These are phyloP conservation scores for Rhizopogon salebrosus DNA, from an alignment of 768 basidiomycete genomes.

Conservation along the genomic window DNA sequence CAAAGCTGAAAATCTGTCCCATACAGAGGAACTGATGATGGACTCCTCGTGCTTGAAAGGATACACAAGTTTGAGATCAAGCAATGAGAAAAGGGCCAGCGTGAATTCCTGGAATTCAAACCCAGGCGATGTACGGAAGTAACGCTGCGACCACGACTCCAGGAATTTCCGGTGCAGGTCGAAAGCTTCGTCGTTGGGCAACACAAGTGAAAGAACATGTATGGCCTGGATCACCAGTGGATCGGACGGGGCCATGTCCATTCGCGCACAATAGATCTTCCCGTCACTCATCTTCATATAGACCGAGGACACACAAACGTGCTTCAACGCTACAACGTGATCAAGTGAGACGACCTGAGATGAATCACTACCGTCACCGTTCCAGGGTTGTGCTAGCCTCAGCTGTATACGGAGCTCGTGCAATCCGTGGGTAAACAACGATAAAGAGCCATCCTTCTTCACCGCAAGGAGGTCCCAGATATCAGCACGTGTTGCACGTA, in stretches of 20 bases:
- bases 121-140: slow-evolving; percentile 38
- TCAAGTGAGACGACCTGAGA: slow-evolving; percentile 12
- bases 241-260: slow-evolving; percentile 55
- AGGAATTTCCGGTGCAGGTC: slow-evolving; percentile 52
- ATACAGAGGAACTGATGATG: slow-evolving; percentile 27
- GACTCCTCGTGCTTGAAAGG: slow-evolving; percentile 9
- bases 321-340: slow-evolving; percentile 39
- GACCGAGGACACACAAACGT: slow-evolving; percentile 46
- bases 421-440: slow-evolving; percentile 59
- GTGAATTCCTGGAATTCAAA: slow-evolving; percentile 55
- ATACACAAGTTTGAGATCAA: slow-evolving; percentile 34
- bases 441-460: slow-evolving; percentile 47
- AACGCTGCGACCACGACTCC: slow-evolving; percentile 46
- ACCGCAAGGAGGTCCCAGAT: slow-evolving; percentile 70
- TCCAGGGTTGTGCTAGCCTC: slow-evolving; percentile 8
- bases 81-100: slow-evolving; percentile 42
- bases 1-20: slow-evolving; percentile 40
- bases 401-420: slow-evolving; percentile 37
- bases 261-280: slow-evolving; percentile 36
- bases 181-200: slow-evolving; percentile 55
- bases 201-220: slow-evolving; percentile 53
- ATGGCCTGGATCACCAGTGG: slow-evolving; percentile 54
- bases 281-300: slow-evolving; percentile 53
- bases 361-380: slow-evolving; percentile 1
- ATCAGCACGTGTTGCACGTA: slow-evolving; percentile 57